Conservation (phyloP, 2,329 filamentous ascomycete genomes). For the Colletotrichum theobromicola region DNA sequence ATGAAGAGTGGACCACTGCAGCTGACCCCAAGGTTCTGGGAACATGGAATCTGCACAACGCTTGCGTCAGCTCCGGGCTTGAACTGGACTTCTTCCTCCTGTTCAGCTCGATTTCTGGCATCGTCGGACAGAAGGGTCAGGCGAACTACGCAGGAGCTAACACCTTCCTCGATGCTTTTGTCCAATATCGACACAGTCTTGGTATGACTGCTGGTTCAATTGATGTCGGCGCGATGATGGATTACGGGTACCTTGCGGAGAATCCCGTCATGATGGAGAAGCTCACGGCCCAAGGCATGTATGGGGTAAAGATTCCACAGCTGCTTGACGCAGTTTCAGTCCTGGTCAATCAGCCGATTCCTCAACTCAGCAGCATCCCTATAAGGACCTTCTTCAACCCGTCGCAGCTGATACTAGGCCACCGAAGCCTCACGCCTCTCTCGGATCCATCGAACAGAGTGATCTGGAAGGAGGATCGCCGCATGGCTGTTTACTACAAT, state of each 20-base stretch:
- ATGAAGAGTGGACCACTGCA: slow-evolving; percentile 31
- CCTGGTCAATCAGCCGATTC: slow-evolving; percentile 6
- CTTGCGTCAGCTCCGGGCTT: slow-evolving; percentile 21
- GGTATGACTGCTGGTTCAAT: slow-evolving; percentile 42
- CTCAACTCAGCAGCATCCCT: background rate
- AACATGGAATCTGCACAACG: slow-evolving; percentile 40
- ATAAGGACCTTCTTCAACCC: slow-evolving; percentile 21
- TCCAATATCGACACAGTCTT: slow-evolving; percentile 34
- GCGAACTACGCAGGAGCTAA: slow-evolving; percentile 46
- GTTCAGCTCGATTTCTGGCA: slow-evolving; percentile 30
- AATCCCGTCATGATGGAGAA: slow-evolving; percentile 17
- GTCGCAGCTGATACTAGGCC: background rate
- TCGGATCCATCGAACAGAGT: slow-evolving; percentile 15
- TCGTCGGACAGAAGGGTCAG: slow-evolving; percentile 39
- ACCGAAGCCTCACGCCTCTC: slow-evolving; percentile 14
- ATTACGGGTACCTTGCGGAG: slow-evolving; percentile 38
- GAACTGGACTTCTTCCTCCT: slow-evolving; percentile 34
- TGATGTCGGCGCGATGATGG: slow-evolving; percentile 39
- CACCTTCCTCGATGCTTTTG: slow-evolving; percentile 44
- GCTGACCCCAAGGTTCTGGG: slow-evolving; percentile 36
- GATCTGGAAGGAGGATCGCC: slow-evolving; percentile 24
- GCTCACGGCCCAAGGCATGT: background rate
- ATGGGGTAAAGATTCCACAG: slow-evolving; percentile 17
- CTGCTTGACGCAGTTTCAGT: slow-evolving; percentile 10
- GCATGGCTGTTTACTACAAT: slow-evolving; percentile 29